phyloP scores from a whole-genome alignment of 768 basidiomycete genomes.

The Epithele typhae region DNA sequence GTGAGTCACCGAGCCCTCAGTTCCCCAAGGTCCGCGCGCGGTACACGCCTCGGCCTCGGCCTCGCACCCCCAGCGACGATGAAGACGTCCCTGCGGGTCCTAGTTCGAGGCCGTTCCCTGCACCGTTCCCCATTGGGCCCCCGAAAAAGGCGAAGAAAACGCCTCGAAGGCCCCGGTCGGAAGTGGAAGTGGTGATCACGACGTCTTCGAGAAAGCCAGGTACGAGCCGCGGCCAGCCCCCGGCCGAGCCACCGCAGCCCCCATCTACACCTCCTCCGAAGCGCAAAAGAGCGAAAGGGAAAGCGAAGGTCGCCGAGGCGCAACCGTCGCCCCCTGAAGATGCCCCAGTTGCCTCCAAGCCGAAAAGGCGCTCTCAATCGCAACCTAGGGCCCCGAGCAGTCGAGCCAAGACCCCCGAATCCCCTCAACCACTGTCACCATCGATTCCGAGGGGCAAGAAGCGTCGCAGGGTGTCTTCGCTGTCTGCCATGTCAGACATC shows the following conservation, averaged over 20 bases:
- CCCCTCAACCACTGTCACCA: not conserved
- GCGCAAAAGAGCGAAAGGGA: not conserved
- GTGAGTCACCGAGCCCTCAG: constrained; percentile 9
- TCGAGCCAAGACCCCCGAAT: not conserved
- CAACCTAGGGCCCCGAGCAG: not conserved
- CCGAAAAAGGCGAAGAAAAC: not conserved
- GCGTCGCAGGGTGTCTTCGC: constrained; percentile 8
- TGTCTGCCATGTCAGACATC: constrained; percentile 2
- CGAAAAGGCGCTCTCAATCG: not conserved
- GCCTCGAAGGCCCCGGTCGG: not conserved
- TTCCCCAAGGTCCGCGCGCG: constrained; percentile 10
- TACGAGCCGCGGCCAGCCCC: too few species aligned
- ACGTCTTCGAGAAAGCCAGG: not conserved
- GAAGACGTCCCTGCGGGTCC: not conserved
- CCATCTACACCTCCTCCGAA: not conserved
- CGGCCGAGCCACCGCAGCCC: too few species aligned
- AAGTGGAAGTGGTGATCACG: constrained; percentile 13
- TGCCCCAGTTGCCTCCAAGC: too few species aligned
- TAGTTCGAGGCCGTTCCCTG: too few species aligned
- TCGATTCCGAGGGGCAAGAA: constrained; percentile 1
- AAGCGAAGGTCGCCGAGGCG: not conserved
- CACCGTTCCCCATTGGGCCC: not conserved
- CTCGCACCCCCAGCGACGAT: constrained; percentile 3
- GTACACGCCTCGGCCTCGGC: constrained; percentile 8
- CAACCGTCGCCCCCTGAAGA: too few species aligned